These are phyloP conservation scores for Pestalotiopsis sp. DNA, from an alignment of 2,329 filamentous ascomycete genomes.

Conservation along the genomic window DNA sequence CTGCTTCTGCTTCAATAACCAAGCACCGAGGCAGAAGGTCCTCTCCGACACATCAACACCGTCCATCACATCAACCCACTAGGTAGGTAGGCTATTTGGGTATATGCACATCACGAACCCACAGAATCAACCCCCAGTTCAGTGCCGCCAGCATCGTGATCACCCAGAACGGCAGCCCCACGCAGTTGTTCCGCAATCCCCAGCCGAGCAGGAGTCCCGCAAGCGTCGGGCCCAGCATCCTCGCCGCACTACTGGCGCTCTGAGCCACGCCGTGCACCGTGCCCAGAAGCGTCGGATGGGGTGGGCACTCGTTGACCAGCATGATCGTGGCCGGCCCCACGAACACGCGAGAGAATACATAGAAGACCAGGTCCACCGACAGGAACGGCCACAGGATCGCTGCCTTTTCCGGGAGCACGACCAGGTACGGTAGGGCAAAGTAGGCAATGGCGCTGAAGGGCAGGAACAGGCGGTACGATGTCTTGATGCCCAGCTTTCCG, in stretches of 20 bases:
- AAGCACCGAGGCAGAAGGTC: background rate
- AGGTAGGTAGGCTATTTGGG: background rate
- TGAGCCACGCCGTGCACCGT: slow-evolving; percentile 9
- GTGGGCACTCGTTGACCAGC: slow-evolving; percentile 5
- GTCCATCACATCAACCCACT: background rate
- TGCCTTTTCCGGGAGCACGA: background rate
- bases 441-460: background rate
- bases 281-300: background rate
- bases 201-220: background rate
- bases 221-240: background rate
- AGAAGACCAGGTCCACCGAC: background rate
- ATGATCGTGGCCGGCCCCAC: background rate
- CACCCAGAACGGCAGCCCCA: slow-evolving; percentile 2
- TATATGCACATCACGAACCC: slow-evolving; percentile 7
- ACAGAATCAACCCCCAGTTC: background rate
- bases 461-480: background rate
- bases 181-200: background rate
- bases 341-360: background rate
- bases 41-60: background rate
- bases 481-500: background rate
- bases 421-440: background rate
- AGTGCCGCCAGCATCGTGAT: background rate
- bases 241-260: slow-evolving; percentile 3
- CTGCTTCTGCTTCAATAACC: background rate
- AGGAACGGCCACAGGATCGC: slow-evolving; percentile 2